Conservation (phyloP, 768 basidiomycete species). For the Rhodotorula paludigena region DNA sequence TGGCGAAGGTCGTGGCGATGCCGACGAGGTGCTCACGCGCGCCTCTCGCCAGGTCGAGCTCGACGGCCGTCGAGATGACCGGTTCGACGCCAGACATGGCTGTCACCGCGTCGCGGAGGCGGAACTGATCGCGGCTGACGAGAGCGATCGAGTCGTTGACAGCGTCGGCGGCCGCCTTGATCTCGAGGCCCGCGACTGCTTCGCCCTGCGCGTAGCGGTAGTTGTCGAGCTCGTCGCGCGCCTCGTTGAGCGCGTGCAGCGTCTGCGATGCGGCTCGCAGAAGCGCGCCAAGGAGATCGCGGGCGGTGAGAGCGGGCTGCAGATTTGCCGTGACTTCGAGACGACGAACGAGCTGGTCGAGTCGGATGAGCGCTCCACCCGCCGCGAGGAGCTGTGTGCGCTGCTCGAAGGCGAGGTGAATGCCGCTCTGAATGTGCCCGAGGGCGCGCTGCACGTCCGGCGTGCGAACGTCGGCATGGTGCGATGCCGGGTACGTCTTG, state of each 20-base stretch:
- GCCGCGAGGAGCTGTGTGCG: slow-evolving; percentile 21
- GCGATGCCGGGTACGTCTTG: slow-evolving; percentile 59
- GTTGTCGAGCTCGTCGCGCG: slow-evolving; percentile 19
- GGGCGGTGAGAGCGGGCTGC: neutral
- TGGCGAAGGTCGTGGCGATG: neutral
- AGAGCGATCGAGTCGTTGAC: slow-evolving; percentile 2
- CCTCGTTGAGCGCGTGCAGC: slow-evolving; percentile 16
- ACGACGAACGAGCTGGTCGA: slow-evolving; percentile 16
- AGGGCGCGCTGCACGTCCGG: slow-evolving; percentile 77
- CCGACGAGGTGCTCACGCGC: slow-evolving; percentile 8
- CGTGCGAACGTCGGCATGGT: slow-evolving; percentile 78
- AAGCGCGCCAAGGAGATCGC: neutral
- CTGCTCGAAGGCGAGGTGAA: slow-evolving; percentile 45
- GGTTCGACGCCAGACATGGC: slow-evolving; percentile 11
- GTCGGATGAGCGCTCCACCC: neutral
- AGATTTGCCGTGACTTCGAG: neutral
- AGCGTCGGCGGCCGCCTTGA: neutral
- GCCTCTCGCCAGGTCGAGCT: neutral
- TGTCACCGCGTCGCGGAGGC: slow-evolving; percentile 5
- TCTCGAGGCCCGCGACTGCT: neutral
- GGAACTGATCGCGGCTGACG: slow-evolving; percentile 14
- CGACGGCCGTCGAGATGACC: slow-evolving; percentile 10
- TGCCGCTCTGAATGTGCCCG: slow-evolving; percentile 71
- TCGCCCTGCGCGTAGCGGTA: slow-evolving; percentile 19
- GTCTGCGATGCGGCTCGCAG: slow-evolving; percentile 12